Base-by-base conservation (phyloP, 495 filamentous ascomycete genomes). In the Parathielavia appendiculata region DNA sequence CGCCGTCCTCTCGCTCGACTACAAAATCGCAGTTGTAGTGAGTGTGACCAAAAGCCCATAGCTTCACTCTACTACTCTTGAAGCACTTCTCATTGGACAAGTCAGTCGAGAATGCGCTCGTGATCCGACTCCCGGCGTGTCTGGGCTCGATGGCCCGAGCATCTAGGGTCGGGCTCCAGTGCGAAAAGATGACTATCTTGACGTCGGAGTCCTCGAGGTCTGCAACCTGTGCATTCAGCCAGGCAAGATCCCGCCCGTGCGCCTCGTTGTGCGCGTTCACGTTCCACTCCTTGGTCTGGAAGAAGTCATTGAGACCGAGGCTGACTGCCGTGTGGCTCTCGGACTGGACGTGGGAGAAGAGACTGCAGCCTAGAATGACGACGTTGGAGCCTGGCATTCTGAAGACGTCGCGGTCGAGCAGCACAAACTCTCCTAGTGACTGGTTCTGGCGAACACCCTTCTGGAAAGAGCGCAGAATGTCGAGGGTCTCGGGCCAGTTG, bases 1-100 rank as follows among this genome's bases (percentile, higher is more conserved):
- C 51, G 44, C 23, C 51, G 2, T 52, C 50, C 19, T 14, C 35
- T 5, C 50, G 50, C 9, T 56, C 45, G 17, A 66, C 65, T 17
- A 52, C 50, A 57, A 75, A 80, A 58, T 75, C 71, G 59, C 69
- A 75, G 58, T 79, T 82, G 61, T 70, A 80, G 66, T 84, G 81
- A 10, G 81, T 84, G 61, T 83, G 79, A 1, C 79, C 79, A 66
- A 80, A 84, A 13, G 75, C 81, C 80, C 79, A 82, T 9, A 82
- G n/a, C 43, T 66, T 69, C 5, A 84, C 81, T 3, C 59, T 61
- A 6, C 52, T 47, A 34, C 70, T 75, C 23, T 1, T 68, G 73
- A 73, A 85, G 52, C 81, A 83, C 34, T 38, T 26, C 57, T 84
- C 14, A 20, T 51, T 9, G 13, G 63, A 67, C 30, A 83, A 54